Percentiles rank a stretch among this genome's conserved stretches.
phyloP scores from a whole-genome alignment of 2,329 filamentous ascomycete genomes.

The Diplocarpon rosae region DNA sequence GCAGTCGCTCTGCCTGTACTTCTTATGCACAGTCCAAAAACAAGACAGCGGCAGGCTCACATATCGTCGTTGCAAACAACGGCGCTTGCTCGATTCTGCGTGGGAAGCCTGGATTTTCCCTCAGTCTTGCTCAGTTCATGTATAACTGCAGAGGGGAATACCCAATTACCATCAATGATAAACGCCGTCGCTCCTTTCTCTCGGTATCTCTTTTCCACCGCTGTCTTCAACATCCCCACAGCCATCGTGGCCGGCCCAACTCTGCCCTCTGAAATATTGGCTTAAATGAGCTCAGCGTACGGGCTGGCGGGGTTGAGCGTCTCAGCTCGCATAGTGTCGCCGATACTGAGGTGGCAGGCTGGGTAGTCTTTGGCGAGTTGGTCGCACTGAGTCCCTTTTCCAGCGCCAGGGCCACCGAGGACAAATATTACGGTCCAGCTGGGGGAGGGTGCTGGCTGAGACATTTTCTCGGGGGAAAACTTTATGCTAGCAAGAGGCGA shows the following conservation, averaged over 20 bases:
- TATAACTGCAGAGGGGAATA: no score
- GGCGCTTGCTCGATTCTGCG: constrained; percentile 1
- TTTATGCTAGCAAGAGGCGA: background rate
- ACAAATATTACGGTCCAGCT: constrained; percentile 2
- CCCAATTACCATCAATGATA: constrained; percentile 1
- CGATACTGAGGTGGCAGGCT: constrained; percentile 24
- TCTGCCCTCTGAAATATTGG: constrained; percentile 1
- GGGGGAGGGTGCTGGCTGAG: background rate
- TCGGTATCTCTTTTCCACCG: background rate
- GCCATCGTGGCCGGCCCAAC: constrained; percentile 1
- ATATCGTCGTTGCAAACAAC: background rate
- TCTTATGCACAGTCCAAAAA: constrained; percentile 4
- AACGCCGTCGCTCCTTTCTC: background rate
- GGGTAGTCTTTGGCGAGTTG: constrained; percentile 13
- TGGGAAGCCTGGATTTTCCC: constrained; percentile 1
- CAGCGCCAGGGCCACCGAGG: constrained; percentile 25
- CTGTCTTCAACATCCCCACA: background rate
- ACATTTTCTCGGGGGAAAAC: background rate
- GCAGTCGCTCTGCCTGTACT: background rate
- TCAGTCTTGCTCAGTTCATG: background rate
- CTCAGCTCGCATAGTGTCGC: constrained; percentile 18
- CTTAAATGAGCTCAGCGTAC: constrained; percentile 1
- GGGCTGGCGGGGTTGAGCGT: background rate
- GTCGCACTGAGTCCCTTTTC: constrained; percentile 28
- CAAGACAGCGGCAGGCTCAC: background rate